Conservation (phyloP, 306 rosid species). For the Sindora glabra region DNA sequence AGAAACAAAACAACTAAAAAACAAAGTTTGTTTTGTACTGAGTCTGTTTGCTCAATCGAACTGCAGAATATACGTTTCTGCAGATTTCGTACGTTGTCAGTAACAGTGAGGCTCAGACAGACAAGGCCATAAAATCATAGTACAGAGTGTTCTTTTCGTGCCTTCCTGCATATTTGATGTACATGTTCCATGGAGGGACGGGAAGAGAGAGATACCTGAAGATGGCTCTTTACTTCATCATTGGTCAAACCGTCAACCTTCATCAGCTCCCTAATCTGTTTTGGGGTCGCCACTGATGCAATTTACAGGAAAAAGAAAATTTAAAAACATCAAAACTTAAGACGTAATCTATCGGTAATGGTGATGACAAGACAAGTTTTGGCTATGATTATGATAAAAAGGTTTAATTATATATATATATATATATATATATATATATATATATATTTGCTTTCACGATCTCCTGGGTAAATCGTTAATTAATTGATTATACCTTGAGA, state of each 20-base stretch:
- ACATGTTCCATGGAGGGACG: background rate
- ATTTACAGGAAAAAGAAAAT: background rate
- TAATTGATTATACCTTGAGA: slow-evolving; percentile 68
- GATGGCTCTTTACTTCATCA: slow-evolving; percentile 99
- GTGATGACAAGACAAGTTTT: background rate
- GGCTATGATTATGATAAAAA: background rate
- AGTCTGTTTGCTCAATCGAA: background rate
- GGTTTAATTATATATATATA: background rate
- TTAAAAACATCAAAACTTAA: no score
- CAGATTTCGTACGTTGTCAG: slow-evolving; percentile 22
- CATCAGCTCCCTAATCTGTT: slow-evolving; percentile 97
- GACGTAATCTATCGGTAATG: background rate
- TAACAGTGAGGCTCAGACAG: no score
- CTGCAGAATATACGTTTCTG: slow-evolving; percentile 14
- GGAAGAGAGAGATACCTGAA: slow-evolving; percentile 53
- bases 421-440: background rate
- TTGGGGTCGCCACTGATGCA: slow-evolving; percentile 87
- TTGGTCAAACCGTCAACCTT: slow-evolving; percentile 99
- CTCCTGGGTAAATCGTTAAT: background rate
- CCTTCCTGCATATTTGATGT: background rate
- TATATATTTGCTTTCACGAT: background rate
- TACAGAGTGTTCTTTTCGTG: slow-evolving; percentile 12
- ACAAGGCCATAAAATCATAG: background rate
- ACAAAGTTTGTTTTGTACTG: background rate
- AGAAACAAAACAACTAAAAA: no score